A percentile compares a stretch with the other conserved stretches of the same genome.
These are phyloP conservation scores for Trametes punicea DNA, from an alignment of 768 basidiomycete species.

Conservation along the genomic window DNA sequence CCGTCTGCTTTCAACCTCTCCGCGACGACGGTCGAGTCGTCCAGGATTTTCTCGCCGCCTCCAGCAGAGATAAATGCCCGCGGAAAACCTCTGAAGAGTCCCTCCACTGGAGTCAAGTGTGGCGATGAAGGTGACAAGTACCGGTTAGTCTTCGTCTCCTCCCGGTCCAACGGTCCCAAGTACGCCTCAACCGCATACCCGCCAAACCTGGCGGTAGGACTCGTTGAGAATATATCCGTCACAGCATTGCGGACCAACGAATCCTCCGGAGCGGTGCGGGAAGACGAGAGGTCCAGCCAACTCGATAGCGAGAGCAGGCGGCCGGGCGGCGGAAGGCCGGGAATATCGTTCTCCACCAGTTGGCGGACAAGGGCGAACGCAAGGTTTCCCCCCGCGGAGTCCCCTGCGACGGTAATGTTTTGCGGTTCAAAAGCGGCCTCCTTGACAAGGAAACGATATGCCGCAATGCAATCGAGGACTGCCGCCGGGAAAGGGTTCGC, in stretches of 20 bases:
- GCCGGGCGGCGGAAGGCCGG: conserved; percentile 24
- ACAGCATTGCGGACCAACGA: not conserved
- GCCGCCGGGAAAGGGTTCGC: conserved; percentile 50
- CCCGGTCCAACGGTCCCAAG: conserved; percentile 9
- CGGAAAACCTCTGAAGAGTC: conserved; percentile 31
- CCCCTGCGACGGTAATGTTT: conserved; percentile 47
- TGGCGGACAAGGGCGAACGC: conserved; percentile 41
- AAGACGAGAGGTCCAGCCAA: conserved; percentile 21
- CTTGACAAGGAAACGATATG: conserved; percentile 48
- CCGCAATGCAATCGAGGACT: conserved; percentile 49
- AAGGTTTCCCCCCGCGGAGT: conserved; percentile 56
- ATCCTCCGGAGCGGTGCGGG: conserved; percentile 3
- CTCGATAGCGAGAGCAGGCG: conserved; percentile 37
- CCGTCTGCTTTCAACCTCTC: conserved; percentile 13
- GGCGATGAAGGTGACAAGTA: conserved; percentile 21
- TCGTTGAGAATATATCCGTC: conserved; percentile 1
- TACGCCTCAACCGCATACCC: conserved; percentile 3
- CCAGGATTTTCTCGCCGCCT: conserved; percentile 27
- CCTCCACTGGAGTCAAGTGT: not conserved
- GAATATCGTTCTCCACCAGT: conserved; percentile 23
- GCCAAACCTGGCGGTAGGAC: not conserved
- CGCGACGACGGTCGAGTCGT: conserved; percentile 7
- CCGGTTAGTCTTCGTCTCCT: conserved; percentile 6
- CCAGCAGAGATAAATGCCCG: conserved; percentile 32
- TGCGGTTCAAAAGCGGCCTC: conserved; percentile 38